Percentiles rank a stretch among this genome's conserved stretches.
Conservation (phyloP, 169 alveolate genomes). For the Plasmodium cynomolgi region DNA sequence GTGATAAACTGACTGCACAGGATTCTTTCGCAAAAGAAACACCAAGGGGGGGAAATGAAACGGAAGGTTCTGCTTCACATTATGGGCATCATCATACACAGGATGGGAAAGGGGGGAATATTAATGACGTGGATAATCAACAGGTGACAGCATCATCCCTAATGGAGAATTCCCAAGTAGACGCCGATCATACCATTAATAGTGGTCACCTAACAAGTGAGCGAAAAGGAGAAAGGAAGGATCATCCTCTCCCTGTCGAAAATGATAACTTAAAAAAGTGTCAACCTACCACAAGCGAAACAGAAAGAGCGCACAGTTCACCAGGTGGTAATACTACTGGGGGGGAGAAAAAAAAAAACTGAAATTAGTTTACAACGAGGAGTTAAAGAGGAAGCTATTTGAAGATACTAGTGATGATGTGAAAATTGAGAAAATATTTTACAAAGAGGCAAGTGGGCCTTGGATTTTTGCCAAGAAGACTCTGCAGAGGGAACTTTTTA, state of each 20-base stretch:
- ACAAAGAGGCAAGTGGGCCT: slow-evolving; percentile 54
- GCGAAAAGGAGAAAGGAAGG: background rate
- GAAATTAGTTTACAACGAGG: slow-evolving; percentile 33
- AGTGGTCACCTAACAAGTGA: background rate
- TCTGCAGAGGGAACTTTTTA: slow-evolving; percentile 51
- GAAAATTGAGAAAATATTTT: slow-evolving; percentile 45
- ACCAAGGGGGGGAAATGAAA: background rate
- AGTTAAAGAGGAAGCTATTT: slow-evolving; percentile 41
- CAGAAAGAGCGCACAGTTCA: background rate
- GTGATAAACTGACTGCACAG: no score
- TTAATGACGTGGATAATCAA: background rate
- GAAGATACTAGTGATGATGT: slow-evolving; percentile 63
- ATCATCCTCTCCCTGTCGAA: background rate
- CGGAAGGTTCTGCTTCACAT: background rate
- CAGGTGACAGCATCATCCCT: background rate
- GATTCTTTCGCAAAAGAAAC: background rate
- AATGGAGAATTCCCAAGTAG: background rate
- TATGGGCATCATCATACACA: background rate
- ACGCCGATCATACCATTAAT: background rate
- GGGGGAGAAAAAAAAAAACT: slow-evolving; percentile 21
- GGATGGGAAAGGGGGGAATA: background rate
- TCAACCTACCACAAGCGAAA: background rate
- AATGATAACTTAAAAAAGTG: background rate
- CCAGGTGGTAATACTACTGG: background rate
- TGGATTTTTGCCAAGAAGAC: slow-evolving; percentile 41